A percentile compares a stretch with the other conserved stretches of the same genome.
Evolutionary conservation across 2,329 filamentous ascomycete genomes (phyloP).

Genomic region (Neurospora crassa): DNA sequence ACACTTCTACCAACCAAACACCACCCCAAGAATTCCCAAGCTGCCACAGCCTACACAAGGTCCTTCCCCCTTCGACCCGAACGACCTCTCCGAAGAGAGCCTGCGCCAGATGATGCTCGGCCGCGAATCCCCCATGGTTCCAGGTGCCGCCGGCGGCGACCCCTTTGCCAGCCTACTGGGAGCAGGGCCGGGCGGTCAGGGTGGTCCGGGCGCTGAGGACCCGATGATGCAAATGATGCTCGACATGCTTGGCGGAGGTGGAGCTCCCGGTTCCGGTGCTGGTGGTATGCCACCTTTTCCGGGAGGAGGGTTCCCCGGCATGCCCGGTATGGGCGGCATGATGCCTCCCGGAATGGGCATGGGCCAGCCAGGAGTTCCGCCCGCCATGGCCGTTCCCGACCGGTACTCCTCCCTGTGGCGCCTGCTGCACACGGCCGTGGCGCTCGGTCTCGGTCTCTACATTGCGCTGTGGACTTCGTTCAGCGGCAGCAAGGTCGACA

Average conservation of each 20-base stretch:
- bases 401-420: conserved; percentile 52
- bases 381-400: conserved; percentile 22
- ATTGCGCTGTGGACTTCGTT: conserved; percentile 60
- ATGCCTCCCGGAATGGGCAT: conserved; percentile 9
- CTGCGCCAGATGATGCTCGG: conserved; percentile 57
- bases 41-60: conserved; percentile 20
- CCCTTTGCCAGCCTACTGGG: conserved; percentile 20
- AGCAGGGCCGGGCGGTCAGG: conserved; percentile 21
- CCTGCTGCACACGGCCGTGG: conserved; percentile 63
- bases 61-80: conserved; percentile 2
- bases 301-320: conserved; percentile 16
- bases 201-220: conserved; percentile 36
- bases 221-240: conserved; percentile 68
- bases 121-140: conserved; percentile 30
- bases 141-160: conserved; percentile 9
- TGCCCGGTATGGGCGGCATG: conserved; percentile 16
- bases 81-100: conserved; percentile 43
- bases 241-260: conserved; percentile 52
- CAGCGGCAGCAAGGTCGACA: conserved; percentile 52
- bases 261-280: conserved; percentile 24
- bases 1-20: conserved; percentile 54
- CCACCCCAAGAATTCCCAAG: conserved; percentile 29
- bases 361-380: conserved; percentile 14
- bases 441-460: conserved; percentile 60
- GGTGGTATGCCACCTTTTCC: conserved; percentile 9